Evolutionary conservation across 345 rosid species (phyloP).

Genomic region (Brassica napus): DNA sequence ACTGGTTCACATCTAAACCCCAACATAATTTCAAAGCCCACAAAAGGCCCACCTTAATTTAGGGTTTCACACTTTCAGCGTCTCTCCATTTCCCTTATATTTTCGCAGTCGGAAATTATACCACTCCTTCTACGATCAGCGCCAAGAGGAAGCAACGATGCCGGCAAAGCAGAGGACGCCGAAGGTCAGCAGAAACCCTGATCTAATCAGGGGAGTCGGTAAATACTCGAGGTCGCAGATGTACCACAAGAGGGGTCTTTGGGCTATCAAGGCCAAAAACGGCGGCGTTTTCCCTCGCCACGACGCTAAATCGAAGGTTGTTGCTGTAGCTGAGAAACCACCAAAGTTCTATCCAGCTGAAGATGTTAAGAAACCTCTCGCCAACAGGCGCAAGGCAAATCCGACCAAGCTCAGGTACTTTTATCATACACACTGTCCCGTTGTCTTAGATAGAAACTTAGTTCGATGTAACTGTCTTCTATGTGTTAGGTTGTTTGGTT

Average conservation of each 20-base stretch:
- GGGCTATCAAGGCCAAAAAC: slow-evolving; percentile 83
- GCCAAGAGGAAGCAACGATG: slow-evolving; percentile 36
- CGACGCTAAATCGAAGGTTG: slow-evolving; percentile 54
- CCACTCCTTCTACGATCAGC: background rate
- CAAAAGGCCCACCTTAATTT: background rate
- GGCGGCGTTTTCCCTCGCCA: slow-evolving; percentile 86
- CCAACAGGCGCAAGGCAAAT: slow-evolving; percentile 62
- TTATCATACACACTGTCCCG: background rate
- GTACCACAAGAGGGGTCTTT: slow-evolving; percentile 67
- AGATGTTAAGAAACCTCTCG: slow-evolving; percentile 73
- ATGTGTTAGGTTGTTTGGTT: background rate
- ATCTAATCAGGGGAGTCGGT: slow-evolving; percentile 55
- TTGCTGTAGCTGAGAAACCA: slow-evolving; percentile 47
- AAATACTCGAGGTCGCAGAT: slow-evolving; percentile 60
- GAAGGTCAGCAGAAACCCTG: slow-evolving; percentile 50
- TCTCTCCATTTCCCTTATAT: background rate
- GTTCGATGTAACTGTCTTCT: background rate
- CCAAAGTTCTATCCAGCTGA: slow-evolving; percentile 75
- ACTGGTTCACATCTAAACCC: background rate
- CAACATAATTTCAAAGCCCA: background rate
- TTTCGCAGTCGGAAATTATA: background rate
- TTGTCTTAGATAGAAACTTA: background rate
- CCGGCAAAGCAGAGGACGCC: slow-evolving; percentile 45
- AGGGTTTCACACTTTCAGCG: background rate
- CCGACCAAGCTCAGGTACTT: slow-evolving; percentile 59